phyloP scores from a whole-genome alignment of 257 asterid species.

The Leonotis leonurus region DNA sequence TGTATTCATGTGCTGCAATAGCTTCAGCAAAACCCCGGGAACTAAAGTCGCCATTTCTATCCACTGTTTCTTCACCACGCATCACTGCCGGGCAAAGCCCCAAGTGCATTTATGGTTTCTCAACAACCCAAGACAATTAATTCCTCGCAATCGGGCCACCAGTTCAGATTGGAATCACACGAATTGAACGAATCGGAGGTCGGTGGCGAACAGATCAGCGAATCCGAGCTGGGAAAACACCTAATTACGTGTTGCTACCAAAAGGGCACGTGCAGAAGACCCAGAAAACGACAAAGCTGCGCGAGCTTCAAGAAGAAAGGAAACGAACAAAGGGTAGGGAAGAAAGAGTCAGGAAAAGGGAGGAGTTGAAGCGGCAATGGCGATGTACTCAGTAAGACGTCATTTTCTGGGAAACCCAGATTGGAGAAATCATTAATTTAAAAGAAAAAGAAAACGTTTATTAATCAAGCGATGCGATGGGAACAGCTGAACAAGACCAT shows the following conservation, averaged over 20 bases:
- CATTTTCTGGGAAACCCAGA: slow-evolving; percentile 20
- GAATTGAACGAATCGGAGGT: slow-evolving; percentile 5
- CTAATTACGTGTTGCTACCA: slow-evolving; percentile 9
- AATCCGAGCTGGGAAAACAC: slow-evolving; percentile 1
- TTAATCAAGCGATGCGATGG: slow-evolving; percentile 16
- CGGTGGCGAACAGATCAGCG: slow-evolving; percentile 18
- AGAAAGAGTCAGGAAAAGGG: background rate
- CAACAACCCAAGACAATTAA: background rate
- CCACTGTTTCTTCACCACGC: slow-evolving; percentile 21
- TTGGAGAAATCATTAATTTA: slow-evolving; percentile 2
- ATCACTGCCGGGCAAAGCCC: slow-evolving; percentile 27
- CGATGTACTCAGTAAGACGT: slow-evolving; percentile 27
- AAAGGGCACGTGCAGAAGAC: slow-evolving; percentile 2
- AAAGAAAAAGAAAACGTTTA: slow-evolving; percentile 20
- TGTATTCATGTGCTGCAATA: slow-evolving; percentile 97
- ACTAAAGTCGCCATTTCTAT: slow-evolving; percentile 73
- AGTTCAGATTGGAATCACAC: slow-evolving; percentile 6
- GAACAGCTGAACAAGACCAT: slow-evolving; percentile 30
- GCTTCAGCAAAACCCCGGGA: slow-evolving; percentile 88
- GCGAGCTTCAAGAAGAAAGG: too few species aligned
- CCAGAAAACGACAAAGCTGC: too few species aligned
- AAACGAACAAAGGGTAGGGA: slow-evolving; percentile 13
- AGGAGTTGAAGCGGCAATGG: slow-evolving; percentile 5
- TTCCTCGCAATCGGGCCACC: slow-evolving; percentile 1
- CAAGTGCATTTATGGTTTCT: slow-evolving; percentile 29